Conservation (phyloP, 2,329 filamentous ascomycete genomes). For the Grosmannia huntii region DNA sequence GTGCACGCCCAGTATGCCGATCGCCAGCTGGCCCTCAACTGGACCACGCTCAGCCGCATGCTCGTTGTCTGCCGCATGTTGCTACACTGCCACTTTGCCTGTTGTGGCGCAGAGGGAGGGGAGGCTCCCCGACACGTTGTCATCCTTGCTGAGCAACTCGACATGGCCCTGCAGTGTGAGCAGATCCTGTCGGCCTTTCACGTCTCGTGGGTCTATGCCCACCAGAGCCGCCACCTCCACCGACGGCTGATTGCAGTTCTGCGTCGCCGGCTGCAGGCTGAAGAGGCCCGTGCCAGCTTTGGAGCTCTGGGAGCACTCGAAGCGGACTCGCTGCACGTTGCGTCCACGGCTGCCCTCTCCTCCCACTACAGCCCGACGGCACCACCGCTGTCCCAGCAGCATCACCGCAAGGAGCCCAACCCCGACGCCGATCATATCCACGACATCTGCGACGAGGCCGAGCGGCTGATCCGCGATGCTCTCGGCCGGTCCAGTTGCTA, state of each 20-base stretch:
- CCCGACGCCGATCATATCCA: constrained; percentile 1
- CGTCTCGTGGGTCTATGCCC: constrained; percentile 2
- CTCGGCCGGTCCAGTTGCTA: constrained; percentile 6
- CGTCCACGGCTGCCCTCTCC: too few species aligned
- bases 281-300: background rate
- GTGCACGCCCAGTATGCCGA: constrained; percentile 27
- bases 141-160: constrained; percentile 3
- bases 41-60: constrained; percentile 26
- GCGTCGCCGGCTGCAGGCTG: background rate
- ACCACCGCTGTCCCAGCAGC: too few species aligned
- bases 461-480: constrained; percentile 2
- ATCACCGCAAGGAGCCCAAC: too few species aligned
- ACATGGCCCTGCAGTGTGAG: constrained; percentile 6
- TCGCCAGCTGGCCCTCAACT: constrained; percentile 28
- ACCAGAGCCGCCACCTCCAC: constrained; percentile 1
- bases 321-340: too few species aligned
- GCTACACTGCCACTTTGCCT: constrained; percentile 17
- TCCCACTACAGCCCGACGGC: too few species aligned
- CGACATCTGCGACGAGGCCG: constrained; percentile 7
- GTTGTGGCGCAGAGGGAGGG: constrained; percentile 1
- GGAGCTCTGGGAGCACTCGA: too few species aligned
- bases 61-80: constrained; percentile 24
- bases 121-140: background rate
- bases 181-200: constrained; percentile 3
- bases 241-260: background rate